Conservation (phyloP, 139 green algal genomes). For the Chlamydomonas sphaeroides region DNA sequence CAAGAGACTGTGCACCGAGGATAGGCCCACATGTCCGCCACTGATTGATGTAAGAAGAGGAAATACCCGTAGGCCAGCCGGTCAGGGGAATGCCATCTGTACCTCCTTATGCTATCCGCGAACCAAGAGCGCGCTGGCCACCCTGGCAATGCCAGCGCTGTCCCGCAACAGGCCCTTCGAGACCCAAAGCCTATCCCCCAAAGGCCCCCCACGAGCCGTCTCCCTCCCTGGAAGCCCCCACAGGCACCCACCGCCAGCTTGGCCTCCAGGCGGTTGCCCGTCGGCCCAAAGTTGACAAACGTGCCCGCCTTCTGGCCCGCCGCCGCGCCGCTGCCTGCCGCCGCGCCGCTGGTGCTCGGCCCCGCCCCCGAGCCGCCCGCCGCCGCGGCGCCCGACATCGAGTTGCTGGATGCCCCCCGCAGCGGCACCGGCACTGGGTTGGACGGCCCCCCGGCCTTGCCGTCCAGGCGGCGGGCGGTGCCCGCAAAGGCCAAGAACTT, state of each 20-base stretch:
- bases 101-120: too few species aligned
- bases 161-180: too few species aligned
- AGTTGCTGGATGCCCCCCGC: not conserved
- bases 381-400: slow-evolving; percentile 17
- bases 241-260: slow-evolving; percentile 56
- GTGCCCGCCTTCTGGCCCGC: slow-evolving; percentile 64
- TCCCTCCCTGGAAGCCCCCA: too few species aligned
- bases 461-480: slow-evolving; percentile 80
- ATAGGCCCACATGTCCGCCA: too few species aligned
- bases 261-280: slow-evolving; percentile 74
- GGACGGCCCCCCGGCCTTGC: slow-evolving; percentile 63
- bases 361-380: not conserved
- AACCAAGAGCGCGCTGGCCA: too few species aligned
- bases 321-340: not conserved
- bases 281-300: slow-evolving; percentile 62
- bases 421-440: slow-evolving; percentile 53
- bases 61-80: too few species aligned
- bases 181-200: too few species aligned
- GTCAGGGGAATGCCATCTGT: too few species aligned
- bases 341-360: not conserved
- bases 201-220: too few species aligned
- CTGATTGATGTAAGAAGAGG: too few species aligned
- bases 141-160: too few species aligned
- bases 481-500: slow-evolving; percentile 87
- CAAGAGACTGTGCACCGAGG: too few species aligned